Percentiles rank a stretch among this genome's conserved stretches.
Conservation (phyloP, 2,329 filamentous ascomycete species). For the Hawksworthiomyces lignivorus region DNA sequence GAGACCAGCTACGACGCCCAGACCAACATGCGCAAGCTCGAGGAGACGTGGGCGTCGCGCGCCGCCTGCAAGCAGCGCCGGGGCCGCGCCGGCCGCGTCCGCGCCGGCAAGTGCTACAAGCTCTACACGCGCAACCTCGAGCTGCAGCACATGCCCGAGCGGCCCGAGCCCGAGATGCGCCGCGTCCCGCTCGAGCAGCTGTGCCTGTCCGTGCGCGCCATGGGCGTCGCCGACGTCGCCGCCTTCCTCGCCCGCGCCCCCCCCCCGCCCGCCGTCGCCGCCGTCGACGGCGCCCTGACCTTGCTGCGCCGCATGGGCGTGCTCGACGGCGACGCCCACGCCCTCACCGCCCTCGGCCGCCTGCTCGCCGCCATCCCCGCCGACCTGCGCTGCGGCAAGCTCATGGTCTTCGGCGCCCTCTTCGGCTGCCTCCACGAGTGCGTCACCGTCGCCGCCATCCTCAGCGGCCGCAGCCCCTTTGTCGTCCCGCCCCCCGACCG, state of each 20-base stretch:
- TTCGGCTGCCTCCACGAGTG: constrained; percentile 88
- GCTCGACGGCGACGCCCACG: constrained; percentile 45
- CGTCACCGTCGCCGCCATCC: constrained; percentile 80
- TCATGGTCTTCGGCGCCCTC: constrained; percentile 90
- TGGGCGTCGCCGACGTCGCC: constrained; percentile 79
- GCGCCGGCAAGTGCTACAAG: constrained; percentile 89
- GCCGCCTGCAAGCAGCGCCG: constrained; percentile 92
- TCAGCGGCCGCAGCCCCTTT: constrained; percentile 77
- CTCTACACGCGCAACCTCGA: constrained; percentile 85
- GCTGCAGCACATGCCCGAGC: constrained; percentile 67
- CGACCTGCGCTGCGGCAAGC: constrained; percentile 84
- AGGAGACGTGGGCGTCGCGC: constrained; percentile 90
- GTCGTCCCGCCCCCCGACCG: constrained; percentile 72
- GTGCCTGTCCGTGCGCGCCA: constrained; percentile 87
- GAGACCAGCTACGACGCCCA: constrained; percentile 89
- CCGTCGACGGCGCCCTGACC: constrained; percentile 77
- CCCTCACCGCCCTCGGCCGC: constrained; percentile 81
- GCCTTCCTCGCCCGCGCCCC: constrained; percentile 77
- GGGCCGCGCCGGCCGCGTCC: constrained; percentile 87
- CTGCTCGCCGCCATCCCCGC: constrained; percentile 95
- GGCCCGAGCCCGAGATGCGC: constrained; percentile 88
- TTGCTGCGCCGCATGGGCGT: constrained; percentile 81
- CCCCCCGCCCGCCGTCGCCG: constrained; percentile 77
- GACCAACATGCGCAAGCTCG: constrained; percentile 88
- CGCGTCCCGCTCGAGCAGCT: constrained; percentile 90